Percentiles rank a stretch among this genome's conserved stretches.
Evolutionary conservation across 1,284 basidiomycete genomes (phyloP).

Genomic region (Marasmius tenuissimus): DNA sequence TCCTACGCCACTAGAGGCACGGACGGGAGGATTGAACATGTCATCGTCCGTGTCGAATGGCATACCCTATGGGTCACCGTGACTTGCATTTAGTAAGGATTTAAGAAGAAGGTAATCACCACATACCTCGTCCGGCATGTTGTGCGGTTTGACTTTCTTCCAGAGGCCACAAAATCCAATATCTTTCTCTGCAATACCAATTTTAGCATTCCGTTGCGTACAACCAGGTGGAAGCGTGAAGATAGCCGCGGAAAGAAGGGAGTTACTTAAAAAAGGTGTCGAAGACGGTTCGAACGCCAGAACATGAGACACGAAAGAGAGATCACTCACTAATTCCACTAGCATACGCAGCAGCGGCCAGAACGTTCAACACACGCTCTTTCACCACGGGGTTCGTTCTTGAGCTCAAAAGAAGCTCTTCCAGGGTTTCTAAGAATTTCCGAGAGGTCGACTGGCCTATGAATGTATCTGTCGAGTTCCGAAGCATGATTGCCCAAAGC

Average conservation of each 20-base stretch:
- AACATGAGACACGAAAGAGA: not conserved
- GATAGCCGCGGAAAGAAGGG: not conserved
- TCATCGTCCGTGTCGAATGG: constrained; percentile 74
- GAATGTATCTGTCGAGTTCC: constrained; percentile 66
- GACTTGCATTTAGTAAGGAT: not conserved
- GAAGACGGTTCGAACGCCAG: no score
- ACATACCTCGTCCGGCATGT: constrained; percentile 67
- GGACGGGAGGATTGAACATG: constrained; percentile 68
- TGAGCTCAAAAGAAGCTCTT: constrained; percentile 53
- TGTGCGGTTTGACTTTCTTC: constrained; percentile 64
- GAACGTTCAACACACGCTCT: constrained; percentile 68
- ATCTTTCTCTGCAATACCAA: constrained; percentile 29
- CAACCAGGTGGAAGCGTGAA: constrained; percentile 5
- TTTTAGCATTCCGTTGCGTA: not conserved
- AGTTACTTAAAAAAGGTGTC: no score
- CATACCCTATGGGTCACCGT: constrained; percentile 41
- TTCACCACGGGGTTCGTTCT: constrained; percentile 71
- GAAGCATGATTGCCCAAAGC: constrained; percentile 85
- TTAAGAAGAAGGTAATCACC: not conserved
- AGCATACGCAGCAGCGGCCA: constrained; percentile 71
- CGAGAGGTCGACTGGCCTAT: constrained; percentile 64
- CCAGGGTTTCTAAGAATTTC: constrained; percentile 75
- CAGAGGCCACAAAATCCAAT: constrained; percentile 63
- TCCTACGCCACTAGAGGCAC: constrained; percentile 31
- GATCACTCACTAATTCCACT: constrained; percentile 41